phyloP scores from a whole-genome alignment of 108 stramenopile species.

The Pseudonitzschia multiseries region DNA sequence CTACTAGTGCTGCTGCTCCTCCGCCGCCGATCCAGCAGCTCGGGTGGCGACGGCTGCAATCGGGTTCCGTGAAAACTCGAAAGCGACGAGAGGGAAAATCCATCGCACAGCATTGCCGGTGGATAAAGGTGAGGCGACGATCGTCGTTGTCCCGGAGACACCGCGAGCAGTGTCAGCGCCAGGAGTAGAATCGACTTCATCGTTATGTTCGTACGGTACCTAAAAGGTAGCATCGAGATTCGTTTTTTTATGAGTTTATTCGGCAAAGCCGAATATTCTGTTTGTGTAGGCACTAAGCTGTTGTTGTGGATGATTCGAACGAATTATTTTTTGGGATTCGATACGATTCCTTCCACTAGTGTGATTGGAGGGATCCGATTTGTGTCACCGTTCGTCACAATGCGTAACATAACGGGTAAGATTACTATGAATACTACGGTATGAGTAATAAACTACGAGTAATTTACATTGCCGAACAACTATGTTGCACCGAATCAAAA shows the following conservation, averaged over 20 bases:
- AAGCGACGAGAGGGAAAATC: conserved; percentile 29
- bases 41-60: not conserved
- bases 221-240: too few relatives aligned
- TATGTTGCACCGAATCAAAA: not conserved
- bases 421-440: not conserved
- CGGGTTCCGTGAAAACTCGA: conserved; percentile 31
- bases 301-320: not conserved
- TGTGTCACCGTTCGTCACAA: not conserved
- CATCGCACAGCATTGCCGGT: not conserved
- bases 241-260: too few relatives aligned
- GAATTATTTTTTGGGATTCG: not conserved
- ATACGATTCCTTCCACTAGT: not conserved
- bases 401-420: not conserved
- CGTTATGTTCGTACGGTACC: too few relatives aligned
- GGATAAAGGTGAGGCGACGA: not conserved
- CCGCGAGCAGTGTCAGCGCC: too few relatives aligned
- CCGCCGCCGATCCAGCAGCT: not conserved
- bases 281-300: too few relatives aligned
- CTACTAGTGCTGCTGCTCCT: not conserved
- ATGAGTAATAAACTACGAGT: too few relatives aligned
- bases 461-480: too few relatives aligned
- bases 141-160: not conserved
- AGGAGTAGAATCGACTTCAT: too few relatives aligned
- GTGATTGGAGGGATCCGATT: not conserved
- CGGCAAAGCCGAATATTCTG: too few relatives aligned